Conservation (phyloP, 257 asterid species). For the Linderniella brevidens region DNA sequence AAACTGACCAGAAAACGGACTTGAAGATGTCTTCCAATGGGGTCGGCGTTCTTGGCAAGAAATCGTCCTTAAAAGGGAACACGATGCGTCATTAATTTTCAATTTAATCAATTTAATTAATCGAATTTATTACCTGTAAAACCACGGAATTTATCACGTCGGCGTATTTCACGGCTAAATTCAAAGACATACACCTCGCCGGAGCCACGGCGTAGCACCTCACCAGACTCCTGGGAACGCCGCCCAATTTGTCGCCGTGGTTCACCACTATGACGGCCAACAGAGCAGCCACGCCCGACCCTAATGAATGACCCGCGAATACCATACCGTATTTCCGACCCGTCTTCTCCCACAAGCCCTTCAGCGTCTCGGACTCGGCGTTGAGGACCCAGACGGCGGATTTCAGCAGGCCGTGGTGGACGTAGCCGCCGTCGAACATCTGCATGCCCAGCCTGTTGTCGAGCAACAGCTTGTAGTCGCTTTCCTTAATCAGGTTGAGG, state of each 20-base stretch:
- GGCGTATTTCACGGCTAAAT: slow-evolving; percentile 87
- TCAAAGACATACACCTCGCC: slow-evolving; percentile 89
- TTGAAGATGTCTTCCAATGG: slow-evolving; percentile 89
- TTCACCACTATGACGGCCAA: slow-evolving; percentile 58
- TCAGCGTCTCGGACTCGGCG: slow-evolving; percentile 49
- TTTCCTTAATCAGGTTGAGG: slow-evolving; percentile 48
- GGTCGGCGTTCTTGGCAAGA: slow-evolving; percentile 90
- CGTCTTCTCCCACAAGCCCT: slow-evolving; percentile 56
- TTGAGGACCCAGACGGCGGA: slow-evolving; percentile 77
- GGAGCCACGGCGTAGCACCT: slow-evolving; percentile 86
- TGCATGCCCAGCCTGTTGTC: slow-evolving; percentile 75
- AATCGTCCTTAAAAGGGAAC: slow-evolving; percentile 53
- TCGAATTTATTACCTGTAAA: slow-evolving; percentile 43
- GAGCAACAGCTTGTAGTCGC: slow-evolving; percentile 61
- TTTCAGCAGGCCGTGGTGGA: slow-evolving; percentile 74
- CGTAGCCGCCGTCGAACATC: slow-evolving; percentile 94
- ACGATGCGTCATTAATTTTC: background rate
- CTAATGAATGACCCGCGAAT: slow-evolving; percentile 84
- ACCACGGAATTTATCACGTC: slow-evolving; percentile 67
- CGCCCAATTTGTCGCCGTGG: slow-evolving; percentile 55
- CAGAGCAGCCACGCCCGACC: slow-evolving; percentile 84
- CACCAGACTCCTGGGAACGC: slow-evolving; percentile 51
- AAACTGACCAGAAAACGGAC: slow-evolving; percentile 78
- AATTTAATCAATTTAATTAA: background rate
- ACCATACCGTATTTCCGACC: slow-evolving; percentile 63